Evolutionary conservation across 345 rosid genomes (phyloP).

Genomic region (Theobroma cacao): DNA sequence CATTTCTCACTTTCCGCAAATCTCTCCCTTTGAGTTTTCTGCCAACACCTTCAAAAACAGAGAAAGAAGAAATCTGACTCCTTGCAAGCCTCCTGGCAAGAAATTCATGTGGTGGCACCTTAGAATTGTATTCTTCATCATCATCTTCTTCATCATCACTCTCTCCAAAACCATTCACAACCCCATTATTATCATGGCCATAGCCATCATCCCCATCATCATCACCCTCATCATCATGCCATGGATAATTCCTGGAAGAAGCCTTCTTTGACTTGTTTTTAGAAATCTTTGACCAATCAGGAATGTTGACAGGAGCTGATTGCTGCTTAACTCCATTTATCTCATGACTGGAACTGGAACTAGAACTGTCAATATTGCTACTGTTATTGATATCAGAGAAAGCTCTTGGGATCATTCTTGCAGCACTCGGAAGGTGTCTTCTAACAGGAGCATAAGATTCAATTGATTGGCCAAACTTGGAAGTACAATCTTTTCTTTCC

Average conservation of each 20-base stretch:
- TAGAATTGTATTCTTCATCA: slow-evolving; percentile 25
- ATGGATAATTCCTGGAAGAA: slow-evolving; percentile 17
- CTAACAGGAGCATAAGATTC: slow-evolving; percentile 29
- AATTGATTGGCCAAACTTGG: slow-evolving; percentile 8
- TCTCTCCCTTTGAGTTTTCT: slow-evolving; percentile 87
- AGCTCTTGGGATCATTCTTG: slow-evolving; percentile 52
- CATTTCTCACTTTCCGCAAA: slow-evolving; percentile 72
- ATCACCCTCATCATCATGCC: slow-evolving; percentile 15
- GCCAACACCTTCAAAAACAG: slow-evolving; percentile 83
- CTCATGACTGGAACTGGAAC: slow-evolving; percentile 20
- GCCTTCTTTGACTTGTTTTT: slow-evolving; percentile 33
- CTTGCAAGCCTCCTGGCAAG: slow-evolving; percentile 56
- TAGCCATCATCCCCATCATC: slow-evolving; percentile 6
- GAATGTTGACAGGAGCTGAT: slow-evolving; percentile 72
- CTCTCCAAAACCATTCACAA: slow-evolving; percentile 9
- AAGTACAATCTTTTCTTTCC: slow-evolving; percentile 30
- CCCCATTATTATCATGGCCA: not conserved
- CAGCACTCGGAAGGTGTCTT: slow-evolving; percentile 37
- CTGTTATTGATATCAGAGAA: not conserved
- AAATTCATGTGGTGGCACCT: slow-evolving; percentile 74
- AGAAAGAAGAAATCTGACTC: slow-evolving; percentile 63
- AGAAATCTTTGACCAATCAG: slow-evolving; percentile 61
- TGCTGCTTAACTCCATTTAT: slow-evolving; percentile 34
- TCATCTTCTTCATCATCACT: slow-evolving; percentile 23
- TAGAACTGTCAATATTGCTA: slow-evolving; percentile 13